Evolutionary conservation across 768 basidiomycete genomes (phyloP).

Genomic region (Rhodotorula kratochvilovae): DNA sequence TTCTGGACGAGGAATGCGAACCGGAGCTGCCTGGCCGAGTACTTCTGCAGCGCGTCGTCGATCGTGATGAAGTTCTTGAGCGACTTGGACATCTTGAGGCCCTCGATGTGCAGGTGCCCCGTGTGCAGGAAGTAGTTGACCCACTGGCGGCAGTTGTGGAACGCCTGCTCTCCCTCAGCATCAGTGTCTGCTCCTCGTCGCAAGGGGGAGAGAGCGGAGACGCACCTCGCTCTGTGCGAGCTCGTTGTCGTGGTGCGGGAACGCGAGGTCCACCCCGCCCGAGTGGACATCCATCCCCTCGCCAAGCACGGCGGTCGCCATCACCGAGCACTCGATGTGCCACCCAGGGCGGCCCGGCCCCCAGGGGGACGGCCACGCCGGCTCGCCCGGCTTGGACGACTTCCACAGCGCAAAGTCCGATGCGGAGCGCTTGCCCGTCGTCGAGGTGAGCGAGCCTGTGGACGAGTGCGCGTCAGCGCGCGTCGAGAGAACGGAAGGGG

Average conservation of each 20-base stretch:
- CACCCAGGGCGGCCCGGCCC: constrained; percentile 92
- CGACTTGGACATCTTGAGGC: constrained; percentile 98
- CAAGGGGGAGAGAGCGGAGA: neutral
- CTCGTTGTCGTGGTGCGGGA: constrained; percentile 99
- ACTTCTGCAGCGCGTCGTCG: constrained; percentile 74
- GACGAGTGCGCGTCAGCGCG: neutral
- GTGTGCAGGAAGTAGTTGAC: constrained; percentile 99
- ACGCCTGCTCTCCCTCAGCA: constrained; percentile 61
- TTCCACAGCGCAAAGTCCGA: constrained; percentile 99
- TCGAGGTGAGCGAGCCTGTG: constrained; percentile 58
- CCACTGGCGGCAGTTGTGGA: constrained; percentile 85
- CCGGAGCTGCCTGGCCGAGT: constrained; percentile 80
- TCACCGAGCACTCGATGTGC: constrained; percentile 99
- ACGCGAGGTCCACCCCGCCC: constrained; percentile 93
- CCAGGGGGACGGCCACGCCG: constrained; percentile 95
- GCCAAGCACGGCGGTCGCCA: constrained; percentile 88
- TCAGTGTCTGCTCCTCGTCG: too few relatives aligned
- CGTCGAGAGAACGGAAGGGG: neutral
- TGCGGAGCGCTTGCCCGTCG: constrained; percentile 66
- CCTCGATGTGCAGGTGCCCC: constrained; percentile 95
- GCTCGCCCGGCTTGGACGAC: constrained; percentile 90
- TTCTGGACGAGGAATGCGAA: constrained; percentile 83
- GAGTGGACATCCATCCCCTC: constrained; percentile 95
- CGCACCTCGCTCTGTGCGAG: constrained; percentile 87
- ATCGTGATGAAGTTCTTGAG: constrained; percentile 99